Evolutionary conservation across 129 eudicot species (phyloP).

Genomic region (Heracleum sosnowskyi): DNA sequence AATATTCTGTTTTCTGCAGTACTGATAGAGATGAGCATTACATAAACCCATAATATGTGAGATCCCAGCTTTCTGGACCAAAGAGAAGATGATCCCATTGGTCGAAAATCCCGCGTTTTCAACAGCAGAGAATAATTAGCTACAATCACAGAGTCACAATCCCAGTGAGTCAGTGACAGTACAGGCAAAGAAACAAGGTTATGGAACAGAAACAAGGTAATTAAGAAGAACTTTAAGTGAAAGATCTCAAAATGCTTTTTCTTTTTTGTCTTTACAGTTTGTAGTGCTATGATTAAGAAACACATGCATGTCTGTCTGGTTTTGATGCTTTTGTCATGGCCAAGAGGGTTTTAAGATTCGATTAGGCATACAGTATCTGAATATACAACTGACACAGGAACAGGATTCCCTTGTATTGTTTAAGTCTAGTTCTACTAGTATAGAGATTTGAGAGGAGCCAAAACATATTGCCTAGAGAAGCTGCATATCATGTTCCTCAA

Average conservation of each 20-base stretch:
- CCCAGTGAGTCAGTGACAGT: neutral
- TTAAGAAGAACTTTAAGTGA: constrained; percentile 13
- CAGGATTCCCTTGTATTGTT: neutral
- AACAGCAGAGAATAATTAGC: neutral
- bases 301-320: constrained; percentile 23
- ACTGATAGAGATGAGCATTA: constrained; percentile 9
- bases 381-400: neutral
- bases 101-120: neutral
- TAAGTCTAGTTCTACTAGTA: neutral
- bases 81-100: constrained; percentile 1
- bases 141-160: neutral
- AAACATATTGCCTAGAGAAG: constrained; percentile 6
- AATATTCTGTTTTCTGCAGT: constrained; percentile 6
- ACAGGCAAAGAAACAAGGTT: neutral
- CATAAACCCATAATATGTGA: constrained; percentile 5
- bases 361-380: neutral
- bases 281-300: constrained; percentile 13
- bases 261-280: constrained; percentile 23
- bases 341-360: neutral
- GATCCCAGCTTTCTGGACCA: constrained; percentile 9
- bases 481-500: constrained; percentile 1
- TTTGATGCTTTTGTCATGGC: constrained; percentile 4
- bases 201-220: neutral
- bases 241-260: constrained; percentile 8
- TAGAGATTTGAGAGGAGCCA: neutral